Conservation (phyloP, 1,284 basidiomycete species). For the Xerocomus amazonicus region DNA sequence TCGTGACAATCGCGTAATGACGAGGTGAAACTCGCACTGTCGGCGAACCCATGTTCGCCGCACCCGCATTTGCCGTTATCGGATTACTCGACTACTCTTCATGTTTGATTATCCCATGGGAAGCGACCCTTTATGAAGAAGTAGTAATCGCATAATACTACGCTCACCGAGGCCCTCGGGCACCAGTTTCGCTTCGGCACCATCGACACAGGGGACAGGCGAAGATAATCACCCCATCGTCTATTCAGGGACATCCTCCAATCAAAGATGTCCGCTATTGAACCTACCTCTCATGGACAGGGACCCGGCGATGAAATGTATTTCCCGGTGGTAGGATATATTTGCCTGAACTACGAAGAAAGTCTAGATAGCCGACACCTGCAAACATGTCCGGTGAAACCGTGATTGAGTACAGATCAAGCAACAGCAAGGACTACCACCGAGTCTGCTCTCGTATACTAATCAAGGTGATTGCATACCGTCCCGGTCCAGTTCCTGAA, state of each 20-base stretch:
- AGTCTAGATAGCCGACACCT: not conserved
- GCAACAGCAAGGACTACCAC: not conserved
- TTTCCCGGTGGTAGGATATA: not conserved
- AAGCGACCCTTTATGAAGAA: not conserved
- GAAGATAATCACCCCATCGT: not conserved
- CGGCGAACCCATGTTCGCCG: not conserved
- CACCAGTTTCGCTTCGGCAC: not conserved
- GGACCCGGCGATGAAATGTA: not conserved
- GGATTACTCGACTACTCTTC: constrained; percentile 1
- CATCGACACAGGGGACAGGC: not conserved
- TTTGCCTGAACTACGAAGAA: not conserved
- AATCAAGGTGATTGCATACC: constrained; percentile 29
- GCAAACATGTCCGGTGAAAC: not conserved
- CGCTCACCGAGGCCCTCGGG: constrained; percentile 7
- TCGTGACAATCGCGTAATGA: constrained; percentile 6
- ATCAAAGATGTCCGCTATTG: not conserved
- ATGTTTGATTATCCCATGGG: constrained; percentile 5
- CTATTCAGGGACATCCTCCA: not conserved
- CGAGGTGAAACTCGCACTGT: not conserved
- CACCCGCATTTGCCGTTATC: constrained; percentile 6
- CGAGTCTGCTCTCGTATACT: not conserved
- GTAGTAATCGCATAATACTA: not conserved
- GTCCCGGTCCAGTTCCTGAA: constrained; percentile 37
- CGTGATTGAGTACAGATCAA: not conserved
- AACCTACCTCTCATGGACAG: not conserved